These are phyloP conservation scores for Gigaspora rosea DNA, from an alignment of 192 early-diverging fungal species.

Conservation along the genomic window DNA sequence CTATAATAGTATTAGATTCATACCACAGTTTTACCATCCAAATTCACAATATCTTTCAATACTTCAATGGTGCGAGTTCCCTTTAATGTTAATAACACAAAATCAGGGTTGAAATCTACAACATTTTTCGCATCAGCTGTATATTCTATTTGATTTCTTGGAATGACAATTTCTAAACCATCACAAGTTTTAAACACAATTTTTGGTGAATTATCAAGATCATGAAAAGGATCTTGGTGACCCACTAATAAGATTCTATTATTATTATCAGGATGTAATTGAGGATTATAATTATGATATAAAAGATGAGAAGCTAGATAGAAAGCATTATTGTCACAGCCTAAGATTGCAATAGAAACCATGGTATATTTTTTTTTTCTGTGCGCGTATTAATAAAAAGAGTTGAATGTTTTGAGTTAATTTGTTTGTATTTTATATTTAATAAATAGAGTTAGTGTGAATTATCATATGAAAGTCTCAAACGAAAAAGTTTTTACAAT, in stretches of 20 bases:
- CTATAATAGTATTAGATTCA: background rate
- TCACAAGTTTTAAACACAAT: background rate
- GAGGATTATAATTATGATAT: background rate
- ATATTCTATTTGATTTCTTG: background rate
- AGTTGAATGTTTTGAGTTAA: too few species aligned
- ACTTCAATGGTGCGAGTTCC: background rate
- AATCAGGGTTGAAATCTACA: background rate
- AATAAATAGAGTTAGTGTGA: too few species aligned
- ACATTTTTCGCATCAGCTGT: background rate
- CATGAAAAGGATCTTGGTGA: background rate
- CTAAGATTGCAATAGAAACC: background rate
- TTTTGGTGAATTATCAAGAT: background rate
- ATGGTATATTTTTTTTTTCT: background rate
- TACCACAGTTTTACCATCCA: constrained; percentile 7
- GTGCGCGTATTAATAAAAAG: background rate
- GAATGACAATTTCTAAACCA: background rate
- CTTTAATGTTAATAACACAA: background rate
- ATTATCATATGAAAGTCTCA: too few species aligned
- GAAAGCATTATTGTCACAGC: background rate
- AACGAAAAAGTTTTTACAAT: too few species aligned
- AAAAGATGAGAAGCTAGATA: background rate
- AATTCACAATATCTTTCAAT: background rate
- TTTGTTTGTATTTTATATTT: too few species aligned
- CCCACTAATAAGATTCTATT: background rate
- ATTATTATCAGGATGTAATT: background rate